Conservation (phyloP, 2,329 filamentous ascomycete species). For the Aspergillus sp. region DNA sequence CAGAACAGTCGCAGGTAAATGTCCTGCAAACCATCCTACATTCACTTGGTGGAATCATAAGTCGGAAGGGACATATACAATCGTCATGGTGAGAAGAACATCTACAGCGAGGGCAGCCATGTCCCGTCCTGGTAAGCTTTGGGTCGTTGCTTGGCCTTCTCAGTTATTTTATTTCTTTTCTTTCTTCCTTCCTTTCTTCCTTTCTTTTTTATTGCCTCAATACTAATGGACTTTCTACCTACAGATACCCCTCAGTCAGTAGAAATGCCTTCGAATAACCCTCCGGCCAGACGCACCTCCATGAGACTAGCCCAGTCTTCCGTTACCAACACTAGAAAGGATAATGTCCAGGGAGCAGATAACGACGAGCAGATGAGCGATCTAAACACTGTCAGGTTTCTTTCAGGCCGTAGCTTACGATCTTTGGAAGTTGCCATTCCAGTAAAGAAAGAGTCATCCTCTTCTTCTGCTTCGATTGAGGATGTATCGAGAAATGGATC, state of each 20-base stretch:
- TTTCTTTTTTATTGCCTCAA: background rate
- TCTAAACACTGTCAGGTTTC: background rate
- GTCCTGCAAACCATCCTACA: background rate
- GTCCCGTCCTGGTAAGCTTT: too few species aligned
- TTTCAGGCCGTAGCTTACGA: background rate
- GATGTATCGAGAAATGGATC: conserved; percentile 40
- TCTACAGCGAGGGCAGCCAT: too few species aligned
- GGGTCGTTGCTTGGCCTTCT: too few species aligned
- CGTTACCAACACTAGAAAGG: conserved; percentile 7
- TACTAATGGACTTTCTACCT: background rate
- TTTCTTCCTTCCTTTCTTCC: too few species aligned
- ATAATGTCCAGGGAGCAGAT: conserved; percentile 1
- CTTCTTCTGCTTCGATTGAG: conserved; percentile 37
- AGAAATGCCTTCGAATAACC: conserved; percentile 1
- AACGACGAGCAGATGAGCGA: conserved; percentile 8
- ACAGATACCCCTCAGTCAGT: background rate
- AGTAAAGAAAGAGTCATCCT: conserved; percentile 21
- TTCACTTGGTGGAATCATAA: too few species aligned
- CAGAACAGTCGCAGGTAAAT: conserved; percentile 2
- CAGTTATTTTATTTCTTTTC: background rate
- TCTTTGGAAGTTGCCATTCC: conserved; percentile 29
- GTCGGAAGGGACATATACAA: too few species aligned
- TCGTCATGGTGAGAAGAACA: too few species aligned
- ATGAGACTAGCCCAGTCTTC: conserved; percentile 14
- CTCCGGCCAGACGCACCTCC: conserved; percentile 18